Evolutionary conservation across 306 rosid genomes (phyloP).

Genomic region (Lathyrus oleraceus): DNA sequence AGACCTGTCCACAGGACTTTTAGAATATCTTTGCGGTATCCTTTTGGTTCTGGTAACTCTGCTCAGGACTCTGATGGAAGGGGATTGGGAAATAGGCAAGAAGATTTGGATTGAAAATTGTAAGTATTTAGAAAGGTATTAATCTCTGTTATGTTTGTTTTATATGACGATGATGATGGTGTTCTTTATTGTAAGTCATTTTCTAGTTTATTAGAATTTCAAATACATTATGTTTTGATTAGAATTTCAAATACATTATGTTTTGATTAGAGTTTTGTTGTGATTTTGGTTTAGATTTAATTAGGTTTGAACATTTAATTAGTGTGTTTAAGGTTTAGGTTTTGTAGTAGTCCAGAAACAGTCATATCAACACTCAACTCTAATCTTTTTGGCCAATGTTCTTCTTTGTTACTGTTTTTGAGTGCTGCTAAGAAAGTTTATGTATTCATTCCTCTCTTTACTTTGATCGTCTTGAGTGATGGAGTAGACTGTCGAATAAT

Average conservation of each 20-base stretch:
- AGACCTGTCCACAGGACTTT: slow-evolving; percentile 48
- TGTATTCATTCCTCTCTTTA: slow-evolving; percentile 6
- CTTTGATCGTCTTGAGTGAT: not conserved
- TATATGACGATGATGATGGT: not conserved
- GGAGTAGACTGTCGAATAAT: not conserved
- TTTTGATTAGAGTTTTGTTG: not conserved
- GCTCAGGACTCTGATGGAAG: slow-evolving; percentile 35
- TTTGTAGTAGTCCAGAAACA: not conserved
- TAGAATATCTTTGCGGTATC: slow-evolving; percentile 45
- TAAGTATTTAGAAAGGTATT: slow-evolving; percentile 23
- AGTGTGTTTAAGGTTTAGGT: not conserved
- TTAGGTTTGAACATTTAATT: not conserved
- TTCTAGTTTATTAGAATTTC: not conserved
- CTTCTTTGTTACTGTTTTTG: not conserved
- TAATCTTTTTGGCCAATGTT: not conserved
- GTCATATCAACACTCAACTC: not conserved
- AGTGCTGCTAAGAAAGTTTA: not conserved
- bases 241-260: not conserved
- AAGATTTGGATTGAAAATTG: slow-evolving; percentile 49
- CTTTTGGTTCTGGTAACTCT: slow-evolving; percentile 38
- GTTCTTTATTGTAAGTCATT: not conserved
- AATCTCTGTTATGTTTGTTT: not conserved
- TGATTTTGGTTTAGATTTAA: too few relatives aligned
- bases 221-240: not conserved
- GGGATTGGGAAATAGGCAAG: slow-evolving; percentile 34